A percentile compares a stretch with the other conserved stretches of the same genome.
Evolutionary conservation across 768 basidiomycete species (phyloP).

Genomic region (Lactarius sanguifluus): DNA sequence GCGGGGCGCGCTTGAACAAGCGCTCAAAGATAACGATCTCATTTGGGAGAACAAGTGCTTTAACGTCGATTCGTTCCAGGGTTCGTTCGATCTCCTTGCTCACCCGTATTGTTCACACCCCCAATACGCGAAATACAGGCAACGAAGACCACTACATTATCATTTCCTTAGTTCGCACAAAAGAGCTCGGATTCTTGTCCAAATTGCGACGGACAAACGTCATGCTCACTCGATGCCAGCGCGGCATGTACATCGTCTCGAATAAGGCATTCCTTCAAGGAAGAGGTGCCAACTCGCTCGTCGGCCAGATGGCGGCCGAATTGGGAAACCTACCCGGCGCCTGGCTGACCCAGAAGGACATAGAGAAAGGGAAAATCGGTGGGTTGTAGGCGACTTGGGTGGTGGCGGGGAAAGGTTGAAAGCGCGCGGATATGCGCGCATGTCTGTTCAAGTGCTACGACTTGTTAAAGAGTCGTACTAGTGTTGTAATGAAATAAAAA

Average conservation of each 20-base stretch:
- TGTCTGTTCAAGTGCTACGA: not conserved
- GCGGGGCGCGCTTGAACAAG: slow-evolving; percentile 54
- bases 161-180: slow-evolving; percentile 66
- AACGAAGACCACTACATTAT: slow-evolving; percentile 82
- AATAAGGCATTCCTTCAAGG: slow-evolving; percentile 60
- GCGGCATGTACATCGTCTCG: slow-evolving; percentile 73
- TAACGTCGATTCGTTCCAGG: slow-evolving; percentile 82
- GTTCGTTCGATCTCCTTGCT: slow-evolving; percentile 37
- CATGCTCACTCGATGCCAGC: slow-evolving; percentile 81
- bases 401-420: not conserved
- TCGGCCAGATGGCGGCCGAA: slow-evolving; percentile 41
- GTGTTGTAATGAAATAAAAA: slow-evolving; percentile 12
- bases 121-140: slow-evolving; percentile 43
- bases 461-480: slow-evolving; percentile 7
- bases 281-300: slow-evolving; percentile 47
- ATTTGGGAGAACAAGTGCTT: slow-evolving; percentile 69
- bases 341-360: slow-evolving; percentile 40
- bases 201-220: slow-evolving; percentile 77
- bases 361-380: slow-evolving; percentile 40
- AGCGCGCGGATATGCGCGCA: slow-evolving; percentile 5
- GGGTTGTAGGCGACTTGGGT: too few relatives aligned
- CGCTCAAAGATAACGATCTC: slow-evolving; percentile 50
- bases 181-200: slow-evolving; percentile 63
- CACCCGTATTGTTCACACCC: not conserved
- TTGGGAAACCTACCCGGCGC: slow-evolving; percentile 35